phyloP scores from a whole-genome alignment of 176 grass and related monocot genomes.

The Panicum miliaceum region DNA sequence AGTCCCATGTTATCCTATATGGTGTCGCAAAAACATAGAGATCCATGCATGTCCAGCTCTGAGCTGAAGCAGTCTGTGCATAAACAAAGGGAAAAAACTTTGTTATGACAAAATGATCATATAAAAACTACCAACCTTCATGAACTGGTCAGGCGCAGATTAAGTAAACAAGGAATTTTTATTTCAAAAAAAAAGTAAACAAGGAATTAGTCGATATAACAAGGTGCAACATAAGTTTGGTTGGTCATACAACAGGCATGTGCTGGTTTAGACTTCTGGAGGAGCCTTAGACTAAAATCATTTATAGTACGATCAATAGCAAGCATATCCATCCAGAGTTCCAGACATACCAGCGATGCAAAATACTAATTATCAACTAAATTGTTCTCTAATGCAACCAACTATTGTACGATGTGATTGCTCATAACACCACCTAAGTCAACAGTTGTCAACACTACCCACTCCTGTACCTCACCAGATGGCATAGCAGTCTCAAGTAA shows the following conservation, averaged over 20 bases:
- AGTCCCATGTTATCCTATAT: conserved; percentile 89
- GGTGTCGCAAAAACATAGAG: conserved; percentile 89
- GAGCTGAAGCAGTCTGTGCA: conserved; percentile 69
- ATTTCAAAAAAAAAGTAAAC: no score
- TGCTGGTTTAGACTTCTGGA: no score
- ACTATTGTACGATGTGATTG: not conserved
- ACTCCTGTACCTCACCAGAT: not conserved
- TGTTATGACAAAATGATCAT: conserved; percentile 16
- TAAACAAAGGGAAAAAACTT: not conserved
- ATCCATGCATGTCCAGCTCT: conserved; percentile 94
- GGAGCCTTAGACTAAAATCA: no score
- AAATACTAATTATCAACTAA: not conserved
- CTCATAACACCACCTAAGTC: not conserved
- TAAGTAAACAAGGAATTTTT: not conserved
- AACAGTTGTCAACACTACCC: not conserved
- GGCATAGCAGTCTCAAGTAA: not conserved
- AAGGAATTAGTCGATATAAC: no score
- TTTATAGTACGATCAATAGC: not conserved
- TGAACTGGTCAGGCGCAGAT: not conserved
- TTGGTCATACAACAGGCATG: no score
- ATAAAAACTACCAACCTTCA: not conserved
- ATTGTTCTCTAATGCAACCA: conserved; percentile 2
- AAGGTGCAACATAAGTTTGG: no score
- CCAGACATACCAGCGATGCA: not conserved
- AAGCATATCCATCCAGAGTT: not conserved